Conservation (phyloP, 768 basidiomycete species). For the Chalciporus chontae region DNA sequence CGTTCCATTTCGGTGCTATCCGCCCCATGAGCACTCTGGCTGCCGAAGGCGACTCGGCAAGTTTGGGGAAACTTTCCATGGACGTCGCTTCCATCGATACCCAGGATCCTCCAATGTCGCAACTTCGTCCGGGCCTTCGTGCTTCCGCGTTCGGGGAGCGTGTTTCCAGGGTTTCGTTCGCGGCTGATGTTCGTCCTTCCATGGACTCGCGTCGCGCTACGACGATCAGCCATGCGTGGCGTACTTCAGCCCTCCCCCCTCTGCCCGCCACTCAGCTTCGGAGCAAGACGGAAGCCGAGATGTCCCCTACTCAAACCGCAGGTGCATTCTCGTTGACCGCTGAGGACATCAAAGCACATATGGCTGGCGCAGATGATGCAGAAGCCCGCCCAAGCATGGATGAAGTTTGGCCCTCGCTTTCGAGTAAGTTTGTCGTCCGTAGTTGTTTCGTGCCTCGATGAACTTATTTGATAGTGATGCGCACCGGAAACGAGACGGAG, state of each 20-base stretch:
- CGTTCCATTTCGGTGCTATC: conserved; percentile 58
- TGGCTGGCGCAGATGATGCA: conserved; percentile 34
- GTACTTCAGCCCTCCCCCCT: conserved; percentile 38
- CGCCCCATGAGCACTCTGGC: conserved; percentile 45
- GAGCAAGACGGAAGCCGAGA: conserved; percentile 20
- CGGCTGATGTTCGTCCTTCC: conserved; percentile 51
- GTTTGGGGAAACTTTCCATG: conserved; percentile 36
- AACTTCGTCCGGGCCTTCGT: conserved; percentile 53
- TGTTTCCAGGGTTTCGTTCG: conserved; percentile 66
- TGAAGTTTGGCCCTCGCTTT: conserved; percentile 67
- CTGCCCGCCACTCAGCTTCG: conserved; percentile 28
- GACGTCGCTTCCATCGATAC: conserved; percentile 27
- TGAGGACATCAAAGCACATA: conserved; percentile 59
- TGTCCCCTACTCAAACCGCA: conserved; percentile 44
- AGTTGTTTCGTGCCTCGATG: conserved; percentile 5
- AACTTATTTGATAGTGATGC: conserved; percentile 56
- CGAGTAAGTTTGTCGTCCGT: conserved; percentile 40
- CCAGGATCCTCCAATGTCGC: conserved; percentile 32
- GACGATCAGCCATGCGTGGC: conserved; percentile 41
- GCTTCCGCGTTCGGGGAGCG: conserved; percentile 48
- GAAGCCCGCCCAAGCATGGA: conserved; percentile 42
- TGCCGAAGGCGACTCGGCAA: conserved; percentile 38
- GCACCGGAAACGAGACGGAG: conserved; percentile 43
- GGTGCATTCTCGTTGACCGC: conserved; percentile 45
- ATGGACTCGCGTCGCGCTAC: conserved; percentile 42